Evolutionary conservation across 352 stramenopile species (phyloP), one percentile per base, ranked within the genome.

Genomic region (Pythium coloratum): DNA sequence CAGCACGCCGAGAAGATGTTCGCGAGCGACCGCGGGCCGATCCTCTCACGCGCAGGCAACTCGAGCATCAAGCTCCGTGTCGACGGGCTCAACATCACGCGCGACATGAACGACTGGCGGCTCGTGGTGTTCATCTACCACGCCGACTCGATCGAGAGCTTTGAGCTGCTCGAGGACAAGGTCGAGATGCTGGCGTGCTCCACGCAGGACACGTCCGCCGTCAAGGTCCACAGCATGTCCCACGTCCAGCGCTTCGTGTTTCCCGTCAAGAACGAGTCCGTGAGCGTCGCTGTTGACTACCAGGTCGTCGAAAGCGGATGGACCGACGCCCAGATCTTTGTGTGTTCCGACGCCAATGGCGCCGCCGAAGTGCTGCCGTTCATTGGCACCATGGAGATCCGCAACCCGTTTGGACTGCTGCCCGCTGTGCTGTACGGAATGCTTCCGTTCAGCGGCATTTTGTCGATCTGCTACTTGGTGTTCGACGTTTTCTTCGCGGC

Each of bases 1-100:
- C 87, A 95, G 68, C 86, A 87, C 58, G 86, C 87, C 8, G 87
- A 95, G 70, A 95, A 95, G 72, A 82, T 95, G 55, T 95, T 95
- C 67, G 87, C 83, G 18, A 89, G 77, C 6, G 66, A 95, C 62
- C 62, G 85, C 7, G 87, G 87, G 0, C 87, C 87, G 0, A 71
- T 95, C 24, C 73, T 95, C 46, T 81, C 82, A 44, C 77, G 78
- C 64, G 58, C 59, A 0, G 87, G 87, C 54, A 82, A 91, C 59
- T 91, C 87, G 12, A 85, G 73, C 1, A 72, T 95, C 69, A 77
- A 88, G 78, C 66, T 95, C 34, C 75, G 88, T 47, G 72, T 95
- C n/a, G 70, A 66, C 13, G 84, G 85, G 46, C 76, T 86, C 51
- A 90, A 95, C 56, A 69, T 94, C n/a, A 90, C 85, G 50, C 42